Evolutionary conservation across 495 filamentous ascomycete genomes (phyloP), one percentile per base, ranked within the genome.

Genomic region (Penicillium tannophilum): DNA sequence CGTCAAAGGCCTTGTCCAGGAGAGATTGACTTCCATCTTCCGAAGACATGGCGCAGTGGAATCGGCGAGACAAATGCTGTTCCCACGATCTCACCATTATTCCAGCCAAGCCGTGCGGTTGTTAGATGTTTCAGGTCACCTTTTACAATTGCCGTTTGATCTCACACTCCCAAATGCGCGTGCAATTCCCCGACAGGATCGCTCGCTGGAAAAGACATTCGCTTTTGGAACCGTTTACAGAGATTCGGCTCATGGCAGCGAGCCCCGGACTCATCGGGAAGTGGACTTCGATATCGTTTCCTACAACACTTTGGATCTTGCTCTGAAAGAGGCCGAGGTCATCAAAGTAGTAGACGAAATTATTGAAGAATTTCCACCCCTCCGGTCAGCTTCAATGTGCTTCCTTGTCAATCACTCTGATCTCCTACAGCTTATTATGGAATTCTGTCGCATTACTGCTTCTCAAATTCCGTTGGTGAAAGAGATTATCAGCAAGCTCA

Each of bases 241-340:
- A 47, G 91, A 96, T 49, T 85, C 83, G 31, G 82, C 81, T 35
- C 86, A 87, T 54, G 91, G 90, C 6, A 85, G 86, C 23, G 88
- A 96, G 64, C 95, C 94, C 26, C 83, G 83, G 61, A 89, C 87
- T 54, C 88, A 90, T 70, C 87, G 88, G 44, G 95, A 98, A 67
- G 92, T 93, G 7, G 94, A 98, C 66, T 98, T 96, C 71, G 95
- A 98, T 76, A 92, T 98, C 62, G 81, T 94, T 16, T 92, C 90
- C 0, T 80, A 85, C 52, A 86, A 92, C 60, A 86, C 86, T 2
- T 69, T 90, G 24, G 91, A 98, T 66, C 77, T 95, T n/a, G 86
- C 92, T 0, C 69, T 97, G 52, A 93, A 94, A 65, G 94, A 98
- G 72, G 94, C 94, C 1, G 94, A 98, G 68, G 89, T 91, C 4